Evolutionary conservation across 2,329 filamentous ascomycete genomes (phyloP).

Genomic region (Dothiorella sarmentorum): DNA sequence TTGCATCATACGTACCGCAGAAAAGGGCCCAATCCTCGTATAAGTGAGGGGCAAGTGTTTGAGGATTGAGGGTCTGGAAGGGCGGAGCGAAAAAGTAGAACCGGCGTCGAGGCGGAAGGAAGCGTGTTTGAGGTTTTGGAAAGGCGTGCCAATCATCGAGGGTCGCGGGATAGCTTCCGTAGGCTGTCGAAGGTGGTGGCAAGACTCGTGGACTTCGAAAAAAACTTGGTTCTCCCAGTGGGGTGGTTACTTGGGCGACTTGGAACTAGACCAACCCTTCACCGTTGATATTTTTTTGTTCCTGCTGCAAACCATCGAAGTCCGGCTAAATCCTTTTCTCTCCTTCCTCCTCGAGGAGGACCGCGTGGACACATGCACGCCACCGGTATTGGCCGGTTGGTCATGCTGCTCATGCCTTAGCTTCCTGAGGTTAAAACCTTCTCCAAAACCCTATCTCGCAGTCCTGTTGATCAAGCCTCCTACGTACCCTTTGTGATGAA

Average conservation of each 20-base stretch:
- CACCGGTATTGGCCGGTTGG: background rate
- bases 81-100: background rate
- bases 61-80: background rate
- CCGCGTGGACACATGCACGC: background rate
- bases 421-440: conserved; percentile 11
- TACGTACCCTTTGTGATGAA: background rate
- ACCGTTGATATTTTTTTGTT: background rate
- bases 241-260: background rate
- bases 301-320: background rate
- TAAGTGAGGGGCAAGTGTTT: too few species aligned
- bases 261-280: background rate
- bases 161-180: background rate
- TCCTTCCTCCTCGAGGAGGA: background rate
- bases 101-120: background rate
- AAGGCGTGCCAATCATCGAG: background rate
- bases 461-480: conserved; percentile 2
- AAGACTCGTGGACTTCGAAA: background rate
- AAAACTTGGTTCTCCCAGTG: background rate
- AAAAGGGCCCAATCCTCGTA: too few species aligned
- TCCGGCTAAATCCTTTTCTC: background rate
- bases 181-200: background rate
- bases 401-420: background rate
- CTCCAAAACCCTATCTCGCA: conserved; percentile 3
- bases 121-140: background rate
- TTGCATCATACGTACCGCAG: too few species aligned